phyloP scores from a whole-genome alignment of 2,329 filamentous ascomycete species.

The Phialophora chinensis region DNA sequence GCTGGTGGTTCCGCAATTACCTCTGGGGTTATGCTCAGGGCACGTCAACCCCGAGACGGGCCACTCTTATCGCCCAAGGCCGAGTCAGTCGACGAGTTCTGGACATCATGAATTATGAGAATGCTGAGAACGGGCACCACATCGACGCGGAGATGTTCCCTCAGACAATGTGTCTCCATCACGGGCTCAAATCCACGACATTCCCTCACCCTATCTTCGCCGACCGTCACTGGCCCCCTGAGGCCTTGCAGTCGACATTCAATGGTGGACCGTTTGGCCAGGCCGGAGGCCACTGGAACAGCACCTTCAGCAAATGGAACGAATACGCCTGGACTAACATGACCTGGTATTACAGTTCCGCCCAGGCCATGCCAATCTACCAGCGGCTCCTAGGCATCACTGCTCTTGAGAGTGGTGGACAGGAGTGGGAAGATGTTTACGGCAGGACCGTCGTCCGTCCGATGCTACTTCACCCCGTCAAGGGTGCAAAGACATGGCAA shows the following conservation, averaged over 20 bases:
- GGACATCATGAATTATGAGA: conserved; percentile 78
- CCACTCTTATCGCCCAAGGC: conserved; percentile 78
- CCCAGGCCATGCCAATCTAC: conserved; percentile 44
- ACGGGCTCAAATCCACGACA: conserved; percentile 79
- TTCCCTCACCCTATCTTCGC: conserved; percentile 81
- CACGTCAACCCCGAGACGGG: conserved; percentile 69
- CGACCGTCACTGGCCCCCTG: conserved; percentile 69
- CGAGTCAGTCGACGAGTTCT: conserved; percentile 74
- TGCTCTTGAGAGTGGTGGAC: conserved; percentile 39
- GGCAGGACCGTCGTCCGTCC: conserved; percentile 42
- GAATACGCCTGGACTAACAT: conserved; percentile 44
- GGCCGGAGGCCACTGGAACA: conserved; percentile 44
- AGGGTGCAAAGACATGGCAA: conserved; percentile 46
- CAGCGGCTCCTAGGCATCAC: conserved; percentile 43
- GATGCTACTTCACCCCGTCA: conserved; percentile 45
- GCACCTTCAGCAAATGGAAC: conserved; percentile 45
- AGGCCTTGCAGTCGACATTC: conserved; percentile 43
- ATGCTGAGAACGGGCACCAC: conserved; percentile 70
- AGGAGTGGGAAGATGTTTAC: conserved; percentile 43
- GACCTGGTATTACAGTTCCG: conserved; percentile 46
- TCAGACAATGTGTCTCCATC: conserved; percentile 73
- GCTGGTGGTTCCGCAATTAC: conserved; percentile 62
- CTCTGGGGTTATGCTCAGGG: conserved; percentile 51
- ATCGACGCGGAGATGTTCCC: conserved; percentile 83
- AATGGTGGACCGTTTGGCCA: conserved; percentile 44